Base-by-base conservation (phyloP, 2,329 filamentous ascomycete genomes). In the Exophiala sp. region DNA sequence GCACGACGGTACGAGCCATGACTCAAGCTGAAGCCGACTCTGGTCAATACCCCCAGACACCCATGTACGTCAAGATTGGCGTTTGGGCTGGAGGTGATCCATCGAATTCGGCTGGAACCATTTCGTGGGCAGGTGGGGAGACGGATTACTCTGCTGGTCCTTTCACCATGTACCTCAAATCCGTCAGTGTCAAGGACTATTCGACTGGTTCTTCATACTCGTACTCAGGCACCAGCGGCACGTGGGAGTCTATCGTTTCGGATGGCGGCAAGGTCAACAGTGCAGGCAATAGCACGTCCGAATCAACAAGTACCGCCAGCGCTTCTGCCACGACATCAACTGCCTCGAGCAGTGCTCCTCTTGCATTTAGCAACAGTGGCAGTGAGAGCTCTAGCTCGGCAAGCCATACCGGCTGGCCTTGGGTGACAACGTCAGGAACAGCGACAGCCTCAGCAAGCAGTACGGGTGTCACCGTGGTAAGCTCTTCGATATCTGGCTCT, bases 151-250 rank as follows among this genome's bases (percentile, higher is more conserved):
- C 68, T 46, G 65, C 80, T 21, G 85, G 76, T 0, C 88, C 88
- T 0, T 92, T 82, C 73, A 84, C 78, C 63, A 91, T 91, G 88
- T 83, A 81, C 56, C 79, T 92, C 60, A 81, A 88, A 75, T 82
- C 77, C 29, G 72, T 83, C 33, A 74, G 76, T 29, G 75, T 80
- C 49, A 65, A 71, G 58, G 94, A 99, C 75, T 99, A 97, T 76
- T 96, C 91, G 18, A 96, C 91, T 1, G 94, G 94, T 50, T 86
- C 81, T 14, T 77, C 87, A 59, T 99, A 99, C 77, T 78, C 75
- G 53, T 99, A 97, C 74, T 82, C 82, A 62, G 88, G 94, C 69
- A 82, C 79, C 35, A 86, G 81, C 44, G 94, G 94, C 44, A 81
- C 78, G 18, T 96, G 90, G 89, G 67, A 82, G 61, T 92, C 88